Conservation (phyloP, 2,329 filamentous ascomycete genomes). For the Colletotrichum simmondsii region DNA sequence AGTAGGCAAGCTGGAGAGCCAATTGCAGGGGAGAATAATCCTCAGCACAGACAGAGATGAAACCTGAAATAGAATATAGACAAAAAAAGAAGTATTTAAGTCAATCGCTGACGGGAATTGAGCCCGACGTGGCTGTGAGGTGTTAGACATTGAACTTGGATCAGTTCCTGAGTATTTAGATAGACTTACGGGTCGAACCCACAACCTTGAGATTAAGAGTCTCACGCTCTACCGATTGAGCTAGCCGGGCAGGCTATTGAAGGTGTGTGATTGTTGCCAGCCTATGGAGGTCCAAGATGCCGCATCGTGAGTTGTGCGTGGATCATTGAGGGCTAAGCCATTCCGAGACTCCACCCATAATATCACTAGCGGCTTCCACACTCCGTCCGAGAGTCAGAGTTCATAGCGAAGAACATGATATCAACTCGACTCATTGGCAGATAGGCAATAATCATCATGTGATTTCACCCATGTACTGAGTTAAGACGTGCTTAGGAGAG, state of each 20-base stretch:
- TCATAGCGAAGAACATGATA: background rate
- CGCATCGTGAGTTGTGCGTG: background rate
- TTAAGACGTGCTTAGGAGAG: too few relatives aligned
- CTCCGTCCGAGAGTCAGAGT: background rate
- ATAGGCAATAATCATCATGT: too few relatives aligned
- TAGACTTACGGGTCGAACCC: conserved; percentile 54
- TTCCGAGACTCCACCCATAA: background rate
- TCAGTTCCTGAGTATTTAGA: background rate
- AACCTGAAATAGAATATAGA: background rate
- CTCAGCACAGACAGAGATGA: too few relatives aligned
- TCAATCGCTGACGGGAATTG: background rate
- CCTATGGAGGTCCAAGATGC: background rate
- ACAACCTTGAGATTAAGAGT: conserved; percentile 73
- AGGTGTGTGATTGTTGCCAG: background rate
- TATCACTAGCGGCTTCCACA: background rate
- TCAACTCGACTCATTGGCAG: background rate
- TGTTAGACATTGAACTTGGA: background rate
- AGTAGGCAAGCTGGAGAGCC: background rate
- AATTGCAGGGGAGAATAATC: too few relatives aligned
- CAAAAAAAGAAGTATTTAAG: background rate
- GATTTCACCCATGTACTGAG: too few relatives aligned
- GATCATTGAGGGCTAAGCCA: background rate
- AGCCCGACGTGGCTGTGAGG: background rate
- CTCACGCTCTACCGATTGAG: conserved; percentile 80
- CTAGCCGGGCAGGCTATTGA: conserved; percentile 58